phyloP scores from a whole-genome alignment of 2,329 filamentous ascomycete species.

The Colletotrichum endophyticum region DNA sequence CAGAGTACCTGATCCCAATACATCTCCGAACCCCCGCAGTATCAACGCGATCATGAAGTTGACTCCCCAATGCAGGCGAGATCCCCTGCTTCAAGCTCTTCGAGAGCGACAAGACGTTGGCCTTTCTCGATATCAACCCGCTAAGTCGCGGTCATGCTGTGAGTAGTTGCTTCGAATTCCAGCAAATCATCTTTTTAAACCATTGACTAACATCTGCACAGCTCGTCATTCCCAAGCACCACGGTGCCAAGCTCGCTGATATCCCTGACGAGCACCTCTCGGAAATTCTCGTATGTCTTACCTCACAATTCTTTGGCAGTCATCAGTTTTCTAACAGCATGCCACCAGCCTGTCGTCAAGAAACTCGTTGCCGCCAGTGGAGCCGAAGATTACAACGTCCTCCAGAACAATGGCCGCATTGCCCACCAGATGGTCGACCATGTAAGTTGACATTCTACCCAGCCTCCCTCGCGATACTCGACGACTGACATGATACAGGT shows the following conservation, averaged over 20 bases:
- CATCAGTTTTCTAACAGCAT: neutral
- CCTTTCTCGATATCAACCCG: slow-evolving; percentile 95
- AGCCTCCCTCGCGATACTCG: neutral
- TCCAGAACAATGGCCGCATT: slow-evolving; percentile 93
- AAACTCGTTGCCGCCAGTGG: slow-evolving; percentile 81
- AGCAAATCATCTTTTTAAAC: neutral
- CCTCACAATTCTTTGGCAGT: neutral
- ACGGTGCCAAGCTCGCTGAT: slow-evolving; percentile 89
- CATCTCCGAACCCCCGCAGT: slow-evolving; percentile 1
- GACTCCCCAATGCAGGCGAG: slow-evolving; percentile 66
- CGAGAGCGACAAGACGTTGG: slow-evolving; percentile 90
- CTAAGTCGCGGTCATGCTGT: slow-evolving; percentile 89
- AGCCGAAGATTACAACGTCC: slow-evolving; percentile 84
- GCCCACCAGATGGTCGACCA: slow-evolving; percentile 95
- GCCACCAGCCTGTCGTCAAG: slow-evolving; percentile 75
- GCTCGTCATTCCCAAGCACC: slow-evolving; percentile 96
- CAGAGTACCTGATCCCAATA: neutral
- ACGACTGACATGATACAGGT: slow-evolving; percentile 56
- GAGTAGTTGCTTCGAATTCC: slow-evolving; percentile 33
- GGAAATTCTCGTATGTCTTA: slow-evolving; percentile 75
- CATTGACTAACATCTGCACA: slow-evolving; percentile 37
- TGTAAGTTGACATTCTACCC: slow-evolving; percentile 58
- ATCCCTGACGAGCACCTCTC: slow-evolving; percentile 87
- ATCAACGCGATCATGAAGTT: slow-evolving; percentile 4
- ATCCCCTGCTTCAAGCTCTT: slow-evolving; percentile 97